Conservation (phyloP, 2,329 filamentous ascomycete genomes). For the Neofusicoccum ribis region DNA sequence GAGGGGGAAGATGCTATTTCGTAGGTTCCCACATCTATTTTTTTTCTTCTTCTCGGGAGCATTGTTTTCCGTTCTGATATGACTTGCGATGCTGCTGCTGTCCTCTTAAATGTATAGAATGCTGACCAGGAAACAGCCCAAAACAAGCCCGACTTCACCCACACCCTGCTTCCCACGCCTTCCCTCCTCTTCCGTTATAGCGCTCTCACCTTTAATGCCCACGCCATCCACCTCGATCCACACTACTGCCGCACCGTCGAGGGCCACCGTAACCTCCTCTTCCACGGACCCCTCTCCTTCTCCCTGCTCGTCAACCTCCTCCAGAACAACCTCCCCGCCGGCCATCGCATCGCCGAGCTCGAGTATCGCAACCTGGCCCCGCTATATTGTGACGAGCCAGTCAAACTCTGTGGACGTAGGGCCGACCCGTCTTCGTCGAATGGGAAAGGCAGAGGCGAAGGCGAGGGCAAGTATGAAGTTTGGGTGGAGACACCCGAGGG, state of each 20-base stretch:
- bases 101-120: neutral
- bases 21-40: constrained; percentile 30
- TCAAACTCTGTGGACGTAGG: constrained; percentile 67
- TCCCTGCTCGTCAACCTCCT: constrained; percentile 74
- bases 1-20: constrained; percentile 39
- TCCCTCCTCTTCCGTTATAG: constrained; percentile 79
- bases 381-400: constrained; percentile 70
- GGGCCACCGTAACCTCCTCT: constrained; percentile 71
- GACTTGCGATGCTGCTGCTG: neutral
- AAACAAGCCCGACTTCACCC: constrained; percentile 53
- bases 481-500: constrained; percentile 45
- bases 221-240: constrained; percentile 82
- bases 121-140: constrained; percentile 45
- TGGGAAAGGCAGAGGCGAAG: constrained; percentile 29
- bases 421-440: constrained; percentile 23
- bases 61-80: neutral
- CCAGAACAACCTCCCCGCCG: constrained; percentile 27
- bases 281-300: constrained; percentile 83
- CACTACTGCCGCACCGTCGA: constrained; percentile 70
- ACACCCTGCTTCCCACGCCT: constrained; percentile 65
- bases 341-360: constrained; percentile 55
- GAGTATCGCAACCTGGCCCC: constrained; percentile 82
- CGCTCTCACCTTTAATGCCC: constrained; percentile 81
- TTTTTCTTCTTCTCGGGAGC: too few relatives aligned
- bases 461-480: constrained; percentile 35